Evolutionary conservation across 1,284 basidiomycete species (phyloP).

Genomic region (Erythrobasidium hasegawianum): DNA sequence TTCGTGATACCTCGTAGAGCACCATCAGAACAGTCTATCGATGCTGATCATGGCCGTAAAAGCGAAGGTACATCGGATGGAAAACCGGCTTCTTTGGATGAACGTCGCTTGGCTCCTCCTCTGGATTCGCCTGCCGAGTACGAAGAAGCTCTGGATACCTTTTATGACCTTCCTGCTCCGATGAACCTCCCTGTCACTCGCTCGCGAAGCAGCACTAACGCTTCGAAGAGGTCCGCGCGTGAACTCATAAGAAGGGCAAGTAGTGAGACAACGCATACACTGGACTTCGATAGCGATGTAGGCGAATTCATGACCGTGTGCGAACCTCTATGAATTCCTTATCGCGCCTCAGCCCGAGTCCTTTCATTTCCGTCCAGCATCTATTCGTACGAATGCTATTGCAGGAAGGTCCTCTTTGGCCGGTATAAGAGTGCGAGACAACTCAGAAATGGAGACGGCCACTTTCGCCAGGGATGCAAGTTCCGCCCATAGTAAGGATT

Average conservation of each 20-base stretch:
- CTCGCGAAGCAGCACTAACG: slow-evolving; percentile 10
- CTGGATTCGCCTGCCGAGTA: neutral
- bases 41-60: neutral
- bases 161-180: neutral
- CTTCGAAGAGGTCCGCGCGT: slow-evolving; percentile 5
- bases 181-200: neutral
- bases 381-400: slow-evolving; percentile 35
- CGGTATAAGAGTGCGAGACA: slow-evolving; percentile 39
- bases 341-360: slow-evolving; percentile 38
- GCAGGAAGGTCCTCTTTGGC: slow-evolving; percentile 39
- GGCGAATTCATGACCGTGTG: neutral
- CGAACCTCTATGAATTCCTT: neutral
- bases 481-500: neutral
- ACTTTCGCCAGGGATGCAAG: slow-evolving; percentile 36
- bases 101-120: slow-evolving; percentile 21
- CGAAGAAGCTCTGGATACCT: neutral
- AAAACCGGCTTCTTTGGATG: slow-evolving; percentile 17
- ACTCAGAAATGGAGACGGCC: slow-evolving; percentile 29
- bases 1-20: neutral
- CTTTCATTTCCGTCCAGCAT: slow-evolving; percentile 39
- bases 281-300: slow-evolving; percentile 41
- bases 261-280: slow-evolving; percentile 15
- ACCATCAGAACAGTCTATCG: neutral
- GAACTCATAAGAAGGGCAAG: slow-evolving; percentile 21
- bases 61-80: too few species aligned